phyloP scores from a whole-genome alignment of 2,329 filamentous ascomycete species.

The Colletotrichum brevisporum region DNA sequence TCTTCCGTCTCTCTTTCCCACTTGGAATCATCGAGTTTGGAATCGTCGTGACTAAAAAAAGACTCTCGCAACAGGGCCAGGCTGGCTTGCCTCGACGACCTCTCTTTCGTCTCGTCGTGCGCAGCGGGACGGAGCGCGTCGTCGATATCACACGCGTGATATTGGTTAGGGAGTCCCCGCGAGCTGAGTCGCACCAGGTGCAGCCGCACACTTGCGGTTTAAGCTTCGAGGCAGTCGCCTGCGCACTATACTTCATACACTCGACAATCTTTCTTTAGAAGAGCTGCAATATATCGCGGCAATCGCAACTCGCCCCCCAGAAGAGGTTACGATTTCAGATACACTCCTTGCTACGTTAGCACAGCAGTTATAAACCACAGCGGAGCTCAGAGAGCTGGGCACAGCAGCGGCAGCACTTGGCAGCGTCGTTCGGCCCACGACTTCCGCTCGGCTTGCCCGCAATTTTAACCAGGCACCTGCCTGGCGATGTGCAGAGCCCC shows the following conservation, averaged over 20 bases:
- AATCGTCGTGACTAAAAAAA: slow-evolving; percentile 7
- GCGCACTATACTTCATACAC: slow-evolving; percentile 20
- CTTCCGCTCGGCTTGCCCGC: slow-evolving; percentile 25
- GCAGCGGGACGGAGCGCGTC: slow-evolving; percentile 15
- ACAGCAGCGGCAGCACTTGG: background rate
- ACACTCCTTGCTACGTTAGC: too few species aligned
- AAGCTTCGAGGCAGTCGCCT: slow-evolving; percentile 13
- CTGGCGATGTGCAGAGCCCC: background rate
- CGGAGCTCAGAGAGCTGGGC: too few species aligned
- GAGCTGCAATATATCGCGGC: slow-evolving; percentile 2
- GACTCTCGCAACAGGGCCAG: background rate
- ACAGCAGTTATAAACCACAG: too few species aligned
- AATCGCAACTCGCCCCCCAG: background rate
- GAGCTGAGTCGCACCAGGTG: background rate
- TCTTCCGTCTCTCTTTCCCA: too few species aligned
- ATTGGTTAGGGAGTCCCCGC: slow-evolving; percentile 7
- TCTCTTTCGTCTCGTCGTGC: slow-evolving; percentile 1
- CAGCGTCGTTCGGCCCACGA: background rate
- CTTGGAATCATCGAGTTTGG: background rate
- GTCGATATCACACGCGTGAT: slow-evolving; percentile 6
- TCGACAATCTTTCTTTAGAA: slow-evolving; percentile 11
- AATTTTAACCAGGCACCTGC: slow-evolving; percentile 13
- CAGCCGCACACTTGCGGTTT: background rate
- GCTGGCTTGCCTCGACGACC: background rate
- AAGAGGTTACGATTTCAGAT: background rate